phyloP scores from a whole-genome alignment of 768 basidiomycete genomes.

The Russula griseocarnosa region DNA sequence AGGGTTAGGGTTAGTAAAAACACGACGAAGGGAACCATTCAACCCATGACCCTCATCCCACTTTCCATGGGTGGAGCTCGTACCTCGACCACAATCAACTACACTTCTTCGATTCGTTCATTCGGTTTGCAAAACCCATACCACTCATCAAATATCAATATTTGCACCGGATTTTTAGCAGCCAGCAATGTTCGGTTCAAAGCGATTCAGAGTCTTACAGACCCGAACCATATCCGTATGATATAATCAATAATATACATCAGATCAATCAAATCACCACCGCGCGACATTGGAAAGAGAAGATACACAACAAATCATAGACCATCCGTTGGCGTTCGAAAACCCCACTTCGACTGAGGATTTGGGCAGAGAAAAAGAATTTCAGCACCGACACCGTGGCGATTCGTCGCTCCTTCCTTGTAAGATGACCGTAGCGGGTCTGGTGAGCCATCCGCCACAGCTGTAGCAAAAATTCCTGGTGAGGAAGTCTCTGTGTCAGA shows the following conservation, averaged over 20 bases:
- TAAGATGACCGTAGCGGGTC: too few relatives aligned
- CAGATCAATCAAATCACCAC: too few relatives aligned
- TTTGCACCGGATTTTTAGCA: background rate
- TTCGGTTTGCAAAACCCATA: too few relatives aligned
- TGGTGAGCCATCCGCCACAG: constrained; percentile 36
- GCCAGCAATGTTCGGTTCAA: background rate
- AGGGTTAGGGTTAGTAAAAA: background rate
- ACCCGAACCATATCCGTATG: background rate
- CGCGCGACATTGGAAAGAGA: too few relatives aligned
- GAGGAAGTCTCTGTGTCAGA: background rate
- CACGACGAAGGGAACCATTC: too few relatives aligned
- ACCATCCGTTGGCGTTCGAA: background rate
- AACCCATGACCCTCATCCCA: too few relatives aligned
- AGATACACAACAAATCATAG: too few relatives aligned
- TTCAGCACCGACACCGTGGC: background rate
- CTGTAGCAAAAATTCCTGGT: constrained; percentile 49
- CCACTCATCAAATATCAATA: background rate
- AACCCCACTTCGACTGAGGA: background rate
- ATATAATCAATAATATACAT: background rate
- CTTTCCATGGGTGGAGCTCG: too few relatives aligned
- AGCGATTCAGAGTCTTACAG: background rate
- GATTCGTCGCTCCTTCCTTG: too few relatives aligned
- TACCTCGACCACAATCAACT: too few relatives aligned
- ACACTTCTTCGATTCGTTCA: too few relatives aligned
- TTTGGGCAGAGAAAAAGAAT: background rate